Evolutionary conservation across 2,329 filamentous ascomycete species (phyloP).

Genomic region (Apiospora rasikravindrae): DNA sequence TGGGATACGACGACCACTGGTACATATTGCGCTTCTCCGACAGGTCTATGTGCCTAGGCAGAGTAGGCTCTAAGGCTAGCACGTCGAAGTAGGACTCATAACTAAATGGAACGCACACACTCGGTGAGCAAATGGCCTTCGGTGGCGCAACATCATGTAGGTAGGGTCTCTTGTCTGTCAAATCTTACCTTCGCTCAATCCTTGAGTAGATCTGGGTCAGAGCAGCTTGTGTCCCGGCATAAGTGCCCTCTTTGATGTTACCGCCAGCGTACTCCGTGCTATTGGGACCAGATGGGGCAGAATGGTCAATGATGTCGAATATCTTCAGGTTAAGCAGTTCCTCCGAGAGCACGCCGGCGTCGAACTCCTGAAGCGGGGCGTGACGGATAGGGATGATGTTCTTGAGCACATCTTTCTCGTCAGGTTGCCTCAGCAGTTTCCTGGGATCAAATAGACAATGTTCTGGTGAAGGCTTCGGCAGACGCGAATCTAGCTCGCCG

Average conservation of each 20-base stretch:
- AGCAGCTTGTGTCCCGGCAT: constrained; percentile 41
- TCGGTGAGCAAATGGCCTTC: not conserved
- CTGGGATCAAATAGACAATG: not conserved
- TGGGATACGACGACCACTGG: constrained; percentile 35
- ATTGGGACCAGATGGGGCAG: not conserved
- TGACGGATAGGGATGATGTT: constrained; percentile 29
- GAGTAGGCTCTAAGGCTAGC: constrained; percentile 39
- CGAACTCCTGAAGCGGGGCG: constrained; percentile 38
- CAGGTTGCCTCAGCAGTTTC: constrained; percentile 19
- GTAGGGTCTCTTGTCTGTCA: not conserved
- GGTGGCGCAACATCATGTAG: not conserved
- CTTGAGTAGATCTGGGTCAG: constrained; percentile 41
- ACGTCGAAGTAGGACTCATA: constrained; percentile 43
- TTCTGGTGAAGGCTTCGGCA: constrained; percentile 17
- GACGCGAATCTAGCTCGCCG: constrained; percentile 15
- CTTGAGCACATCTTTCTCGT: constrained; percentile 16
- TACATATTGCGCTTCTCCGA: constrained; percentile 39
- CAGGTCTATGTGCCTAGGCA: constrained; percentile 38
- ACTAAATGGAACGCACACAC: constrained; percentile 26
- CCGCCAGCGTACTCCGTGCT: constrained; percentile 33
- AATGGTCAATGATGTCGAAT: constrained; percentile 25
- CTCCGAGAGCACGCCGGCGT: constrained; percentile 41
- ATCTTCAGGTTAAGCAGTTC: constrained; percentile 39
- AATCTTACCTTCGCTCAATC: constrained; percentile 41
- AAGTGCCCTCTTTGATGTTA: constrained; percentile 39